Percentiles rank a stretch among this genome's conserved stretches.
Evolutionary conservation across 257 asterid genomes (phyloP).

Genomic region (Solanum virginianum): DNA sequence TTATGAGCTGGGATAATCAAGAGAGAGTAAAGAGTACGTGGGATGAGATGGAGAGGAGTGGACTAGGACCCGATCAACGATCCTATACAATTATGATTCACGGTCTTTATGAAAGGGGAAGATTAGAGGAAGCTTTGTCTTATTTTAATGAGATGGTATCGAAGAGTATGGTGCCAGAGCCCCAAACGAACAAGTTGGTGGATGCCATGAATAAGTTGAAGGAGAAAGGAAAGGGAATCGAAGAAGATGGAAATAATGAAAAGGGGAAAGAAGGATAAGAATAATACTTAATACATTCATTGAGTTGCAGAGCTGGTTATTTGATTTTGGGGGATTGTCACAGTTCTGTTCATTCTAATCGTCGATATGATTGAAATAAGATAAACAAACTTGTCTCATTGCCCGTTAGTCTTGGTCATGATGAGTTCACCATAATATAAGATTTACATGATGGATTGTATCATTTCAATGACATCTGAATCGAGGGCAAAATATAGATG

Average conservation of each 20-base stretch:
- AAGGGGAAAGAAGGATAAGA: not conserved
- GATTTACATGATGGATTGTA: not conserved
- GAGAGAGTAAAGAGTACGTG: slow-evolving; percentile 26
- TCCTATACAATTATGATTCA: slow-evolving; percentile 64
- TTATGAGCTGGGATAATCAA: slow-evolving; percentile 47
- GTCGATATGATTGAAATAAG: not conserved
- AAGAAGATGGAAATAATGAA: not conserved
- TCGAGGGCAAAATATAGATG: not conserved
- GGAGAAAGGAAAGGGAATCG: not conserved
- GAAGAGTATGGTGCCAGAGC: slow-evolving; percentile 55
- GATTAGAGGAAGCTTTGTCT: slow-evolving; percentile 25
- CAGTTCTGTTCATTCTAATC: not conserved
- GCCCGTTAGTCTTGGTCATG: not conserved
- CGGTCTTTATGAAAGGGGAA: slow-evolving; percentile 42
- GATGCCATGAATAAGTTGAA: slow-evolving; percentile 36
- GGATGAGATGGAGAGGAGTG: slow-evolving; percentile 67
- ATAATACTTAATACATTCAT: not conserved
- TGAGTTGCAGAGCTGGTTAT: not conserved
- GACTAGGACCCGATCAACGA: slow-evolving; percentile 60
- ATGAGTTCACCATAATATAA: not conserved
- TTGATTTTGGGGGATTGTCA: not conserved
- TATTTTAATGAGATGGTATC: slow-evolving; percentile 45
- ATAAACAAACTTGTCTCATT: not conserved
- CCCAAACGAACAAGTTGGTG: slow-evolving; percentile 44
- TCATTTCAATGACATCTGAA: not conserved